Evolutionary conservation across 805 yeast genomes (phyloP), one percentile per base, ranked within the genome.

Genomic region (Teunomyces kruisii): DNA sequence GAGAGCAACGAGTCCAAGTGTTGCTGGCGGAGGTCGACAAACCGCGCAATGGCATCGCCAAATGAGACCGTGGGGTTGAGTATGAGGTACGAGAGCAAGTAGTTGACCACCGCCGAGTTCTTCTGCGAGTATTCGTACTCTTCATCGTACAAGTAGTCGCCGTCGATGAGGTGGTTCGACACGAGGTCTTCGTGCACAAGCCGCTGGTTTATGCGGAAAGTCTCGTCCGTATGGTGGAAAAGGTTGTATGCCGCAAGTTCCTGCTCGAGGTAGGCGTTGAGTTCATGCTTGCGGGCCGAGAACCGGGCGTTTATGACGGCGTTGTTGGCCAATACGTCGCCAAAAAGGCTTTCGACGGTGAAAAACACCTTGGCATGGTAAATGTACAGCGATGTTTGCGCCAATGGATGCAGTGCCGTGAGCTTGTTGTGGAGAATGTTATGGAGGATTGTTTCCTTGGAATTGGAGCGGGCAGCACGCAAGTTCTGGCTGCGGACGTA

Each of bases 291-390:
- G 48, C 67, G 56, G 4, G 29, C 38, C 4, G 13, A 4, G 38
- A 63, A 61, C 29, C 51, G 53, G 8, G 36, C 24, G 16, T 44
- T 41, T 12, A 57, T 44, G 28, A 48, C 48, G 2, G 46, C 39
- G 22, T 53, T 52, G 1, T 44, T 16, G 6, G 43, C 26, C 17
- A 64, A 49, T 0, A 52, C 40, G n/a, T 56, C 56, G 6, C 29
- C 40, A 44, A 67, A 68, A 5, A 50, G 46, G 1, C 40, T 30
- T 12, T 63, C 65, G 4, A 70, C 54, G 1, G 70, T 59, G 44
- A 61, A 62, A 50, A 57, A 69, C 15, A 70, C 53, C 40, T 68
- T 67, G 14, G 74, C 67, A 47, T 59, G 62, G 40, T 60, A 58
- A 2, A 68, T 54, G 32, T 59, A 59, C 17, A 47, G 43, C 2